Percentiles rank a stretch among this genome's conserved stretches.
phyloP scores from a whole-genome alignment of 202 grass and related monocot species.

The Panicum hallii region DNA sequence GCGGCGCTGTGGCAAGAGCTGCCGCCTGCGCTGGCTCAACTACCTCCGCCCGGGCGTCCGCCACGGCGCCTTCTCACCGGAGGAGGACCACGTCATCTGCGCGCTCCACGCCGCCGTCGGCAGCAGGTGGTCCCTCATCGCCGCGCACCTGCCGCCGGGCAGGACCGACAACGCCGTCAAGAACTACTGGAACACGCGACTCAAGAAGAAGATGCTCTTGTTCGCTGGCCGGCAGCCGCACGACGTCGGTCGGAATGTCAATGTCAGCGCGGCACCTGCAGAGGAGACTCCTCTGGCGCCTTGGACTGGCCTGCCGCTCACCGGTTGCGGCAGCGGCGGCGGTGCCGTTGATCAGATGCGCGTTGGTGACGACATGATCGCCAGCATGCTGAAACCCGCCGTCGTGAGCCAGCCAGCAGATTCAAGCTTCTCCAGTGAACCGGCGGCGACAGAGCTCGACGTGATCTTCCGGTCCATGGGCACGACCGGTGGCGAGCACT shows the following conservation, averaged over 20 bases:
- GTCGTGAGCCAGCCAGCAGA: not conserved
- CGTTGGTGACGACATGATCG: not conserved
- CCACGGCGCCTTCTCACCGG: slow-evolving; percentile 66
- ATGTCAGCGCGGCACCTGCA: too few relatives aligned
- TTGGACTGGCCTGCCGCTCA: not conserved
- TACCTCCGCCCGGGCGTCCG: slow-evolving; percentile 78
- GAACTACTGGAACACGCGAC: slow-evolving; percentile 51
- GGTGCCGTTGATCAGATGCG: not conserved
- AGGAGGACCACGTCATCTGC: slow-evolving; percentile 72
- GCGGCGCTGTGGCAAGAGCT: slow-evolving; percentile 75
- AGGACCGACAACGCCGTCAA: slow-evolving; percentile 50
- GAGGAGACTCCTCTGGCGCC: not conserved
- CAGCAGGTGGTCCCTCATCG: slow-evolving; percentile 57
- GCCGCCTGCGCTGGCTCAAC: slow-evolving; percentile 74
- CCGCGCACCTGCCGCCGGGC: slow-evolving; percentile 34
- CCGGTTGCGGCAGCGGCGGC: too few relatives aligned
- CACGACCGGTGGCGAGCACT: not conserved
- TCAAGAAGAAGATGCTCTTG: slow-evolving; percentile 36
- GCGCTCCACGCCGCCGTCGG: slow-evolving; percentile 70
- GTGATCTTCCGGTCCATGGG: slow-evolving; percentile 35
- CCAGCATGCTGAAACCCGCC: not conserved
- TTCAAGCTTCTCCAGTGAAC: not conserved
- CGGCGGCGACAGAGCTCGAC: slow-evolving; percentile 32
- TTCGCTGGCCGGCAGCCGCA: not conserved
- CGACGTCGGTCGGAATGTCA: not conserved